phyloP scores from a whole-genome alignment of 495 filamentous ascomycete genomes.

The Glonium stellatum region DNA sequence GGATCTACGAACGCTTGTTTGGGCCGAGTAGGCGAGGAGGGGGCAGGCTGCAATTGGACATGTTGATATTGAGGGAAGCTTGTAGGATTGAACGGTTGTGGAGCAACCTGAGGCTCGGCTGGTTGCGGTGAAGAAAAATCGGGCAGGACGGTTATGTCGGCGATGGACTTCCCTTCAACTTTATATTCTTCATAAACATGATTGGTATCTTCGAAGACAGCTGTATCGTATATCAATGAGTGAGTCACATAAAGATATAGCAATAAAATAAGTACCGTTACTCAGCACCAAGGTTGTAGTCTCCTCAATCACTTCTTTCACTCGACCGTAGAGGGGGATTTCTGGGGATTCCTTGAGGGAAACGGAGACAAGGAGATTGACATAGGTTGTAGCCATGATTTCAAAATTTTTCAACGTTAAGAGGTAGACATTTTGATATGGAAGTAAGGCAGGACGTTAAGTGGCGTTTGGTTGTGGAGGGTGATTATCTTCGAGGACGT shows the following conservation, averaged over 20 bases:
- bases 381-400: slow-evolving; percentile 62
- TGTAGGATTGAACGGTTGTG: slow-evolving; percentile 20
- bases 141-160: slow-evolving; percentile 48
- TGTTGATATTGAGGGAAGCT: slow-evolving; percentile 15
- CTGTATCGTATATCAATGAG: slow-evolving; percentile 29
- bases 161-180: slow-evolving; percentile 50
- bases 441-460: background rate
- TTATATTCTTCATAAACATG: slow-evolving; percentile 44
- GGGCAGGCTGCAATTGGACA: slow-evolving; percentile 1
- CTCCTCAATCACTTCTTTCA: slow-evolving; percentile 57
- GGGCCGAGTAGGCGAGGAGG: slow-evolving; percentile 12
- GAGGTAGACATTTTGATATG: slow-evolving; percentile 1
- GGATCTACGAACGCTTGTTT: slow-evolving; percentile 34
- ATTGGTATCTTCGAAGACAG: slow-evolving; percentile 46
- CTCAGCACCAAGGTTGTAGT: slow-evolving; percentile 66
- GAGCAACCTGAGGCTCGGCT: slow-evolving; percentile 29
- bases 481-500: background rate
- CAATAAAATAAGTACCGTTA: slow-evolving; percentile 57
- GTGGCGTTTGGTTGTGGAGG: background rate
- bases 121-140: slow-evolving; percentile 10
- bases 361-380: slow-evolving; percentile 71
- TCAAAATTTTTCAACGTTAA: background rate
- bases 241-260: background rate
- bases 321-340: slow-evolving; percentile 61
- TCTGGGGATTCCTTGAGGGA: slow-evolving; percentile 62